These are phyloP conservation scores for Trichoderma citrinoviride DNA, from an alignment of 2,329 filamentous ascomycete genomes.

Conservation along the genomic window DNA sequence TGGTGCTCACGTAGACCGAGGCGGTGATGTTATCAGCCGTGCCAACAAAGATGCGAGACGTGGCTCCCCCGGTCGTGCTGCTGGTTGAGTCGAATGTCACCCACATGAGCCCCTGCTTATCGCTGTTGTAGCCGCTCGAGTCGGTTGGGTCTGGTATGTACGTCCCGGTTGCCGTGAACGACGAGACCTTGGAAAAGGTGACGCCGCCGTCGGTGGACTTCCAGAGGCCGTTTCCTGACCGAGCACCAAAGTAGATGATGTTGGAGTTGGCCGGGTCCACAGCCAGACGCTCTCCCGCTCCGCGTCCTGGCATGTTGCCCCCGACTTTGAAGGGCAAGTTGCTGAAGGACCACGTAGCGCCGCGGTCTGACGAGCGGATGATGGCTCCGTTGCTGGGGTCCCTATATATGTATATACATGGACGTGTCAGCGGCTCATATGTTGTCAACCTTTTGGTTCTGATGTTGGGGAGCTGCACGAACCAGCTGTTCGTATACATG, in stretches of 20 bases:
- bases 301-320: slow-evolving; percentile 12
- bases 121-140: slow-evolving; percentile 4
- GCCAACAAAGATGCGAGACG: slow-evolving; percentile 12
- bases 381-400: slow-evolving; percentile 15
- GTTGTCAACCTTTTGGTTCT: background rate
- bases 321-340: slow-evolving; percentile 14
- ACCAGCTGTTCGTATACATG: slow-evolving; percentile 18
- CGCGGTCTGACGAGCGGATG: slow-evolving; percentile 13
- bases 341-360: slow-evolving; percentile 6
- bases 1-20: slow-evolving; percentile 15
- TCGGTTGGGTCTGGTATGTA: slow-evolving; percentile 6
- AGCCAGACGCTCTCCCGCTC: slow-evolving; percentile 1
- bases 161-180: slow-evolving; percentile 8
- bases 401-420: background rate
- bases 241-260: slow-evolving; percentile 11
- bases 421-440: background rate
- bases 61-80: background rate
- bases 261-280: slow-evolving; percentile 14
- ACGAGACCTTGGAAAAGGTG: slow-evolving; percentile 13
- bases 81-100: slow-evolving; percentile 16
- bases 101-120: slow-evolving; percentile 12
- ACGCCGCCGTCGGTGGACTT: slow-evolving; percentile 12
- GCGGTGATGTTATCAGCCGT: slow-evolving; percentile 15
- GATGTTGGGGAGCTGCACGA: background rate
- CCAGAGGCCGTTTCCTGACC: slow-evolving; percentile 15